Evolutionary conservation across 768 basidiomycete genomes (phyloP).

Genomic region (Lactifluus echinatus): DNA sequence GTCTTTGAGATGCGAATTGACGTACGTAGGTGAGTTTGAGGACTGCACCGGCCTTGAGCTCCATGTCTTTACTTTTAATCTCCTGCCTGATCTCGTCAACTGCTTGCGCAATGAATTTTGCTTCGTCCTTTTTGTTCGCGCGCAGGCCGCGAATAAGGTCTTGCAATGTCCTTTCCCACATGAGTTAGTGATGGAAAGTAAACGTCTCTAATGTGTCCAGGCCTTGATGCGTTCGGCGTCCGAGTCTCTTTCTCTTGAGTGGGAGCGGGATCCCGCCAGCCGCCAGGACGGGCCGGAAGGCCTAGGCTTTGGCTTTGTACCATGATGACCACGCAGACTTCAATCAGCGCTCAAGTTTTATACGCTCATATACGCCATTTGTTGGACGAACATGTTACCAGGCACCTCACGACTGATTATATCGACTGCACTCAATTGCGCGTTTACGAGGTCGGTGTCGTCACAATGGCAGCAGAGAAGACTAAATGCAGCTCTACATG

Average conservation of each 20-base stretch:
- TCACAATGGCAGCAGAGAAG: neutral
- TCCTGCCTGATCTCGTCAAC: slow-evolving; percentile 92
- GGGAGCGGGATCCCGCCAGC: neutral
- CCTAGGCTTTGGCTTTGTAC: too few relatives aligned
- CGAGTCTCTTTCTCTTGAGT: too few relatives aligned
- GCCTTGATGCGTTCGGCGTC: too few relatives aligned
- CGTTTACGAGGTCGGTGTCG: slow-evolving; percentile 14
- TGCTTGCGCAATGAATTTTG: slow-evolving; percentile 84
- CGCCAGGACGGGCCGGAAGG: neutral
- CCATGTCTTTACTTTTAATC: slow-evolving; percentile 91
- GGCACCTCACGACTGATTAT: slow-evolving; percentile 14
- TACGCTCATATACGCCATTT: slow-evolving; percentile 15
- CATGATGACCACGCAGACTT: neutral
- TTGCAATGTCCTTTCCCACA: slow-evolving; percentile 96
- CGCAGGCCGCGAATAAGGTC: slow-evolving; percentile 93
- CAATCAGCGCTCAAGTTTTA: neutral
- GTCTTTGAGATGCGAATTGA: slow-evolving; percentile 23
- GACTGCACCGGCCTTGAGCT: slow-evolving; percentile 89
- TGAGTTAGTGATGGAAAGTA: slow-evolving; percentile 29
- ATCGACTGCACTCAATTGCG: slow-evolving; percentile 8
- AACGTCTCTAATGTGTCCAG: neutral
- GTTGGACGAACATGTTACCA: slow-evolving; percentile 12
- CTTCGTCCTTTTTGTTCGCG: slow-evolving; percentile 90
- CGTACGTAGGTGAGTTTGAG: slow-evolving; percentile 95
- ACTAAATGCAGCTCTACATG: neutral